Evolutionary conservation across 495 filamentous ascomycete species (phyloP).

Genomic region (Beverwykella pulmonaria): DNA sequence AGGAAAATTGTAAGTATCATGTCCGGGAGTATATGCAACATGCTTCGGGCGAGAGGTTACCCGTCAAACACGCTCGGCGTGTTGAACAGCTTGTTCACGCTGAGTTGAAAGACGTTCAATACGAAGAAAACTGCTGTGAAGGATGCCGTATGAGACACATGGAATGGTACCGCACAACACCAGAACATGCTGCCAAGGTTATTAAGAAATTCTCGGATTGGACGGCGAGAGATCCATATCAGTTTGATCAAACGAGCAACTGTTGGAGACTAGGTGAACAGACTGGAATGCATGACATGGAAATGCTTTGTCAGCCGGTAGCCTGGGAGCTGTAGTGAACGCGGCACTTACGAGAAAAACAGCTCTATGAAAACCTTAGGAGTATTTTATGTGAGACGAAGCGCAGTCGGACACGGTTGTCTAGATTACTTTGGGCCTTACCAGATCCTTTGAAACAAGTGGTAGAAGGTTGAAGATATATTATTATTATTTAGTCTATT

Average conservation of each 20-base stretch:
- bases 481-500: too few relatives aligned
- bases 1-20: background rate
- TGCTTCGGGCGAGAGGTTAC: background rate
- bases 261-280: constrained; percentile 10
- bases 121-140: background rate
- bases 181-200: constrained; percentile 11
- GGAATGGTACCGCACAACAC: background rate
- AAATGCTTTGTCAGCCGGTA: constrained; percentile 9
- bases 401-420: too few relatives aligned
- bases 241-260: background rate
- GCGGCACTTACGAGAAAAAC: too few relatives aligned
- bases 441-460: too few relatives aligned
- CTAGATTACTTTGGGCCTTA: too few relatives aligned
- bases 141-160: background rate
- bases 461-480: too few relatives aligned
- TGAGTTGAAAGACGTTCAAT: constrained; percentile 5
- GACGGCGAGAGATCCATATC: constrained; percentile 9
- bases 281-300: background rate
- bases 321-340: too few relatives aligned
- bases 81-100: constrained; percentile 1
- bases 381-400: too few relatives aligned
- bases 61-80: background rate
- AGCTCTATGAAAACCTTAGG: too few relatives aligned
- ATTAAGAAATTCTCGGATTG: constrained; percentile 9
- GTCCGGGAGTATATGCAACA: constrained; percentile 4